phyloP scores from a whole-genome alignment of 2,329 filamentous ascomycete species.

The Trichophyton rubrum region DNA sequence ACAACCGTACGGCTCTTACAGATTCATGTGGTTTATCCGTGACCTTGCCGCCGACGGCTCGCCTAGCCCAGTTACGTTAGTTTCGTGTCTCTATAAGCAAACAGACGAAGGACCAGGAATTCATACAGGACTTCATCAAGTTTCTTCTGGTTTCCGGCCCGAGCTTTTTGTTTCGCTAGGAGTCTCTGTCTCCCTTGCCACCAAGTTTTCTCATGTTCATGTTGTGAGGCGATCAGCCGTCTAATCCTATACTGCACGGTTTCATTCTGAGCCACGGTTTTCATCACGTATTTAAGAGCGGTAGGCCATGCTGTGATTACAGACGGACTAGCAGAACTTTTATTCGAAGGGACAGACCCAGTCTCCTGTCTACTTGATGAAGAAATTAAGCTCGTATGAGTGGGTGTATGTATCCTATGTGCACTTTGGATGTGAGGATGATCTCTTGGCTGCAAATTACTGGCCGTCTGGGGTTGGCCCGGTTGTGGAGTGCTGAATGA shows the following conservation, averaged over 20 bases:
- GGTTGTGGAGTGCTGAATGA: slow-evolving; percentile 20
- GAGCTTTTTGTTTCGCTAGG: slow-evolving; percentile 38
- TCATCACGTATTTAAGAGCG: slow-evolving; percentile 41
- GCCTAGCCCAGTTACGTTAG: slow-evolving; percentile 20
- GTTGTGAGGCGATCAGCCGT: slow-evolving; percentile 51
- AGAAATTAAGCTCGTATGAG: background rate
- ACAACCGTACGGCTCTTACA: background rate
- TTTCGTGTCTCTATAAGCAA: background rate
- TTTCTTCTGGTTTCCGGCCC: slow-evolving; percentile 42
- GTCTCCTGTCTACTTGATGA: background rate
- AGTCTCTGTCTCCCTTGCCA: slow-evolving; percentile 42
- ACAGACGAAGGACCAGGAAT: too few relatives aligned
- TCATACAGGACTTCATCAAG: slow-evolving; percentile 44
- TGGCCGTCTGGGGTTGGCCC: background rate
- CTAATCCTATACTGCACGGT: slow-evolving; percentile 35
- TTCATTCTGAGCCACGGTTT: slow-evolving; percentile 36
- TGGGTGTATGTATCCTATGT: background rate
- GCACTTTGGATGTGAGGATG: background rate
- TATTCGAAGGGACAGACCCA: background rate
- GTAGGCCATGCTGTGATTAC: slow-evolving; percentile 41
- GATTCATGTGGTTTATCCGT: slow-evolving; percentile 9
- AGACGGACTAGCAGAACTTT: slow-evolving; percentile 27
- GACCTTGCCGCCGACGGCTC: slow-evolving; percentile 35
- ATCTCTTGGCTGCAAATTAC: background rate
- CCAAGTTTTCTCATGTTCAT: slow-evolving; percentile 51